These are phyloP conservation scores for Apodospora peruviana DNA, from an alignment of 495 filamentous ascomycete species.

Conservation along the genomic window DNA sequence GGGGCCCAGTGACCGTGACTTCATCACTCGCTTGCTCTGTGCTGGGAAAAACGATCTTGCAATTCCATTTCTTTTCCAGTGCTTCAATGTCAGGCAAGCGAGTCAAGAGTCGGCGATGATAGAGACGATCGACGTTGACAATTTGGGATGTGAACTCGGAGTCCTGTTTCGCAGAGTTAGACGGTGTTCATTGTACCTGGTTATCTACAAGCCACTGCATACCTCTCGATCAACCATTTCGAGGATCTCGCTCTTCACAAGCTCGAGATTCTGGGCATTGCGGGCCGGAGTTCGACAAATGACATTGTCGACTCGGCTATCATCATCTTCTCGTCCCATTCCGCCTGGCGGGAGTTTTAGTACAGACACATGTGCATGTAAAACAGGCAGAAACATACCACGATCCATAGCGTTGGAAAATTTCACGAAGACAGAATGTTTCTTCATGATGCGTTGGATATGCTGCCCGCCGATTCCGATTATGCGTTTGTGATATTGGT, in stretches of 20 bases:
- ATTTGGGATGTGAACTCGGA: constrained; percentile 93
- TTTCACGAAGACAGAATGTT: constrained; percentile 99
- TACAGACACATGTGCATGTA: background rate
- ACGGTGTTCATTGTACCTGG: background rate
- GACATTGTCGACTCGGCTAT: constrained; percentile 97
- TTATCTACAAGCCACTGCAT: constrained; percentile 20
- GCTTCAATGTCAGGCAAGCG: constrained; percentile 86
- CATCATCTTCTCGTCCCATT: constrained; percentile 90
- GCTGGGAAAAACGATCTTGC: constrained; percentile 95
- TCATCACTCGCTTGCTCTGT: constrained; percentile 96
- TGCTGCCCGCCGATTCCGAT: constrained; percentile 98
- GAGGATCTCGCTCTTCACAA: constrained; percentile 98
- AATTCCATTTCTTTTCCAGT: constrained; percentile 97
- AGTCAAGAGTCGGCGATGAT: constrained; percentile 86
- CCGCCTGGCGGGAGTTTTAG: constrained; percentile 50
- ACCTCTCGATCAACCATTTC: constrained; percentile 97
- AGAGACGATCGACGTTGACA: constrained; percentile 88
- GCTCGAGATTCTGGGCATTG: constrained; percentile 91
- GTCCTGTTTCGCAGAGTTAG: constrained; percentile 45
- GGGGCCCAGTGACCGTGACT: constrained; percentile 88
- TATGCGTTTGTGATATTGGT: constrained; percentile 99
- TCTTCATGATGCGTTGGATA: constrained; percentile 99
- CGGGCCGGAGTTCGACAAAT: constrained; percentile 96
- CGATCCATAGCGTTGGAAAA: constrained; percentile 99
- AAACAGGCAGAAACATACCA: constrained; percentile 22